phyloP scores from a whole-genome alignment of 768 basidiomycete species.

The Collybia nuda region DNA sequence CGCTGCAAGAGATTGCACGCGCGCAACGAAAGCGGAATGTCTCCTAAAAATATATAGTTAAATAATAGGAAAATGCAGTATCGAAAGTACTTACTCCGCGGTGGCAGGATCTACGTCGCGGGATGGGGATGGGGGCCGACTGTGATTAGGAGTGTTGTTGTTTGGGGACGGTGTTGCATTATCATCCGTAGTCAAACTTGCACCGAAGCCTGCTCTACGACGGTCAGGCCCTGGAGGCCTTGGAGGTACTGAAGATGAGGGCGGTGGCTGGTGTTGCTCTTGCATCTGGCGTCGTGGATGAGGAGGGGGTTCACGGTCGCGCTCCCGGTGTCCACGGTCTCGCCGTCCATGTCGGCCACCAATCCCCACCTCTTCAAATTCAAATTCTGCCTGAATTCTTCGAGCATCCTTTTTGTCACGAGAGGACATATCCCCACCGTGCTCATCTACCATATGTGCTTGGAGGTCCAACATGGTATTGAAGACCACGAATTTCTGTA shows the following conservation, averaged over 20 bases:
- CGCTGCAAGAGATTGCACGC: conserved; percentile 58
- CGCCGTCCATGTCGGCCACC: conserved; percentile 40
- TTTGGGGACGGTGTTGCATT: conserved; percentile 14
- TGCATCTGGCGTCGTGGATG: conserved; percentile 14
- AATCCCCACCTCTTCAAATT: conserved; percentile 46
- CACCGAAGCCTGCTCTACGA: conserved; percentile 65
- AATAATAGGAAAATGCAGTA: background rate
- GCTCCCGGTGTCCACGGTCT: conserved; percentile 41
- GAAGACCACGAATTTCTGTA: conserved; percentile 95
- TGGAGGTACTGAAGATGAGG: conserved; percentile 2
- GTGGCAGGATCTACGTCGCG: conserved; percentile 52
- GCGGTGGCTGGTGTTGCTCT: conserved; percentile 10
- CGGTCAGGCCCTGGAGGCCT: conserved; percentile 34
- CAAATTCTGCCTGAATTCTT: conserved; percentile 71
- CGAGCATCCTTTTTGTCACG: conserved; percentile 69
- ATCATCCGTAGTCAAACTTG: conserved; percentile 44
- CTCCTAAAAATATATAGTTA: conserved; percentile 41
- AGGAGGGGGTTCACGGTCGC: conserved; percentile 51
- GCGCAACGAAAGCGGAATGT: conserved; percentile 61
- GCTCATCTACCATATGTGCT: conserved; percentile 87
- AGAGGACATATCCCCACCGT: conserved; percentile 71
- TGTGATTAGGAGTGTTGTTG: conserved; percentile 23
- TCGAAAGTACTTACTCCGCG: conserved; percentile 45
- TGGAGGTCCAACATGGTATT: conserved; percentile 83
- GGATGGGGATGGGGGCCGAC: conserved; percentile 38